A percentile compares a stretch with the other conserved stretches of the same genome.
Conservation (phyloP, 2,329 filamentous ascomycete genomes). For the Phialophora chinensis region DNA sequence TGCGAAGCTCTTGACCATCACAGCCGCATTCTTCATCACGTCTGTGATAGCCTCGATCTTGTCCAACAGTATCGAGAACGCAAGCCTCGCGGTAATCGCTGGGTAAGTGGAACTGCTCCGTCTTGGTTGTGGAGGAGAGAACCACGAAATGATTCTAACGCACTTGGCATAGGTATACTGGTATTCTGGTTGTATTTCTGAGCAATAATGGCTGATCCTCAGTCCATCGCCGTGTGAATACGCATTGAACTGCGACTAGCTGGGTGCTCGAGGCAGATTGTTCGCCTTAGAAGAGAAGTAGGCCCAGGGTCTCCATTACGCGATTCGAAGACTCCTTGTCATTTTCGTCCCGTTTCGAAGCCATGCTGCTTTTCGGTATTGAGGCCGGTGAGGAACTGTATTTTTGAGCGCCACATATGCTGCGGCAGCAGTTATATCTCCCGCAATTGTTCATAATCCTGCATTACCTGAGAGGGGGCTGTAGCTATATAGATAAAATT, state of each 20-base stretch:
- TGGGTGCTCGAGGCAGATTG: not conserved
- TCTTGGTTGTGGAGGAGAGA: not conserved
- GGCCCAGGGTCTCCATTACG: not conserved
- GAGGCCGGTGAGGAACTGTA: not conserved
- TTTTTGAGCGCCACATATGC: not conserved
- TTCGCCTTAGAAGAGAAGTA: not conserved
- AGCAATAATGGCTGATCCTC: slow-evolving; percentile 4
- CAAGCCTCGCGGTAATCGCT: not conserved
- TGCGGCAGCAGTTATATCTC: not conserved
- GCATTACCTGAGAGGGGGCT: no score
- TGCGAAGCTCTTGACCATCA: slow-evolving; percentile 3
- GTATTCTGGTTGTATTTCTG: slow-evolving; percentile 2
- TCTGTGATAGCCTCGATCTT: slow-evolving; percentile 1
- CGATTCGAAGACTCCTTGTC: not conserved
- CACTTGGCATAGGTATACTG: slow-evolving; percentile 2
- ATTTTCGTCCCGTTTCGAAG: no score
- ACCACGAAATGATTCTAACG: not conserved
- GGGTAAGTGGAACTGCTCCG: not conserved
- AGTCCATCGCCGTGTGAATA: not conserved
- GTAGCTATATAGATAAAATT: no score
- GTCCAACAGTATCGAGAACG: not conserved
- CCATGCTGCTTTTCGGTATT: no score
- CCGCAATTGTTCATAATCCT: no score
- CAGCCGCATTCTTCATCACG: slow-evolving; percentile 1
- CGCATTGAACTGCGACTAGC: not conserved